phyloP scores from a whole-genome alignment of 2,329 filamentous ascomycete genomes.

The Trichoderma afroharzianum region DNA sequence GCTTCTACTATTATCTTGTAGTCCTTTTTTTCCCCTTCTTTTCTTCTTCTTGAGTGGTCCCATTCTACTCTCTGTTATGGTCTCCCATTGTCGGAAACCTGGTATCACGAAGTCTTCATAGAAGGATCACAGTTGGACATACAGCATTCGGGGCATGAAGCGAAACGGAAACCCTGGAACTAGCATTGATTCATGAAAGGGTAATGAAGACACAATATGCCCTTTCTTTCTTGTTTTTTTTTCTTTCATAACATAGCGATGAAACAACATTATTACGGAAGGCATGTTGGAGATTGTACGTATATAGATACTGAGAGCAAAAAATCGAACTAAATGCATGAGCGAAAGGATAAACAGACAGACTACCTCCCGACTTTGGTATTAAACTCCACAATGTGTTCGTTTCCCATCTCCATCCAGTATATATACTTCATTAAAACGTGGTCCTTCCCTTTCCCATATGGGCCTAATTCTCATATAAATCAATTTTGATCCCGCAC shows the following conservation, averaged over 20 bases:
- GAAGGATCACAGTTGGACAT: not conserved
- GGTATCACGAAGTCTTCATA: not conserved
- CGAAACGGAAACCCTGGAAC: not conserved
- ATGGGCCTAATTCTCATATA: not conserved
- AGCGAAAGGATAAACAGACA: not conserved
- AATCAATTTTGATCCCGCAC: not conserved
- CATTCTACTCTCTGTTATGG: not conserved
- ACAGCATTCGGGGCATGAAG: not conserved
- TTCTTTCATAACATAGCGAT: not conserved
- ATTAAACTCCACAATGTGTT: not conserved
- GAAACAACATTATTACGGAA: not conserved
- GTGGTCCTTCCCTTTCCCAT: not conserved
- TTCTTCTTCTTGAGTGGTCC: not conserved
- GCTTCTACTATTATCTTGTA: not conserved
- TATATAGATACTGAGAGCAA: conserved; percentile 1
- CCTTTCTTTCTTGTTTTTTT: not conserved
- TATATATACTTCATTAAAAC: not conserved
- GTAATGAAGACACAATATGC: not conserved
- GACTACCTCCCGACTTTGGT: not conserved
- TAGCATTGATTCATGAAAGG: conserved; percentile 1
- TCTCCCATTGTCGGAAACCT: not conserved
- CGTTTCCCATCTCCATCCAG: not conserved
- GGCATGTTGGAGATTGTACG: not conserved
- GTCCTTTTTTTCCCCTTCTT: not conserved
- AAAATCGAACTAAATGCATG: not conserved